phyloP scores from a whole-genome alignment of 768 basidiomycete genomes.

The Pisolithus tinctorius region DNA sequence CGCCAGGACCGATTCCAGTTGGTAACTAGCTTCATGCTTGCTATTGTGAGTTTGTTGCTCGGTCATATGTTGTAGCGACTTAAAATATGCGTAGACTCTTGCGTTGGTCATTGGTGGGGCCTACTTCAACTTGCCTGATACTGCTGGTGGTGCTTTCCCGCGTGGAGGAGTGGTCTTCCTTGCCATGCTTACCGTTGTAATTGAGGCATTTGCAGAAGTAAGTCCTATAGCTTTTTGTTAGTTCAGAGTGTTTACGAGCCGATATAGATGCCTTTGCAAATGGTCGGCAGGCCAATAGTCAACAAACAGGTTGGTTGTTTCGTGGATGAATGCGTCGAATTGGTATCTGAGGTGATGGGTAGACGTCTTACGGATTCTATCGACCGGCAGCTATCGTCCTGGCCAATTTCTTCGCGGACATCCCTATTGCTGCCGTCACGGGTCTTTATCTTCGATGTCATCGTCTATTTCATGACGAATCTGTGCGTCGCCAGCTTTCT shows the following conservation, averaged over 20 bases:
- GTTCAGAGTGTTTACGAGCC: conserved; percentile 5
- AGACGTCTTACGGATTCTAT: conserved; percentile 60
- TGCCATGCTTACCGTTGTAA: conserved; percentile 56
- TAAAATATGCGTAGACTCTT: conserved; percentile 4
- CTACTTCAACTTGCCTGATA: conserved; percentile 65
- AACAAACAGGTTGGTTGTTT: conserved; percentile 46
- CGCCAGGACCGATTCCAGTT: conserved; percentile 77
- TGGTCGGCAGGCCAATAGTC: conserved; percentile 73
- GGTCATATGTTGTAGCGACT: neutral
- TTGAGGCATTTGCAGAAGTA: conserved; percentile 71
- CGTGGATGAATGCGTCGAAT: neutral
- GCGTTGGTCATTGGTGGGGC: conserved; percentile 66
- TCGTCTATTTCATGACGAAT: conserved; percentile 63
- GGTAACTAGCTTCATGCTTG: conserved; percentile 59
- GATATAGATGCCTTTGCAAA: conserved; percentile 58
- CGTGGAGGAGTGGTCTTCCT: conserved; percentile 78
- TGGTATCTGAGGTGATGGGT: neutral
- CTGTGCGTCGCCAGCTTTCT: conserved; percentile 30
- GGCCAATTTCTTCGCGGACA: conserved; percentile 61
- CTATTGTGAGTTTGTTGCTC: conserved; percentile 37
- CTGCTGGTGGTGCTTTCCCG: conserved; percentile 80
- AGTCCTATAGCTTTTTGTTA: conserved; percentile 9
- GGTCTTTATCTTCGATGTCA: conserved; percentile 53
- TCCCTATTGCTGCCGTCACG: conserved; percentile 61
- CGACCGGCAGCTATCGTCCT: conserved; percentile 58